Evolutionary conservation across 371 early-diverging fungal genomes (phyloP).

Genomic region (Mortierella sp.): DNA sequence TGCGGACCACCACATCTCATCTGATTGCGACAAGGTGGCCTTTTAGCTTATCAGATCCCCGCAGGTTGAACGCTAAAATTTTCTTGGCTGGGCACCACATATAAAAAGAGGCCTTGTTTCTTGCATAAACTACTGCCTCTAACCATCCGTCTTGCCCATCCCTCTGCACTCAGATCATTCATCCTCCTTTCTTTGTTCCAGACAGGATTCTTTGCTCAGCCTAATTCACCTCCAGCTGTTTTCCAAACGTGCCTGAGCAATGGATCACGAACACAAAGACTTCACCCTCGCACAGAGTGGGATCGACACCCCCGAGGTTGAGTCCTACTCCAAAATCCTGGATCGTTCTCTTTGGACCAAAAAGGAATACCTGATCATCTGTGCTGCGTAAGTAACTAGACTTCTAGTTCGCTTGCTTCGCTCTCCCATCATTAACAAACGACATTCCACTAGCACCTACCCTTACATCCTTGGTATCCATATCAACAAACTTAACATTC

Average conservation of each 20-base stretch:
- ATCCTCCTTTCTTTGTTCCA: background rate
- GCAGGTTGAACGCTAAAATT: background rate
- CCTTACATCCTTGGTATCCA: background rate
- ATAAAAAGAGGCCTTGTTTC: background rate
- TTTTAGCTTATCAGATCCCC: background rate
- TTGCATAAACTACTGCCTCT: no score
- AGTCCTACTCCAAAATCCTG: slow-evolving; percentile 19
- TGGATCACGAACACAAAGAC: slow-evolving; percentile 21
- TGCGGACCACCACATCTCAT: background rate
- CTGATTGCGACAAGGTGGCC: background rate
- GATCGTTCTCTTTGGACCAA: slow-evolving; percentile 26
- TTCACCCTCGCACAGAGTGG: slow-evolving; percentile 1
- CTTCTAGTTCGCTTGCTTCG: background rate
- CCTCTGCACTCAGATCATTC: background rate
- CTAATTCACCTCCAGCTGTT: background rate
- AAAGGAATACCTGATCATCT: slow-evolving; percentile 20
- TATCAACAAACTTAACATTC: background rate
- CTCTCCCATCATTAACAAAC: background rate
- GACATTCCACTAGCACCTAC: background rate
- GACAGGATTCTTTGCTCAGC: background rate
- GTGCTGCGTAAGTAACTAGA: slow-evolving; percentile 13
- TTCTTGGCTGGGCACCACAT: background rate
- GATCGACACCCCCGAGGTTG: slow-evolving; percentile 5
- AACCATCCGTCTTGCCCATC: no score
- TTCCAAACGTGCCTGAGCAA: slow-evolving; percentile 3